Evolutionary conservation across 805 yeast species (phyloP).

Genomic region (Candida ipomoeae): DNA sequence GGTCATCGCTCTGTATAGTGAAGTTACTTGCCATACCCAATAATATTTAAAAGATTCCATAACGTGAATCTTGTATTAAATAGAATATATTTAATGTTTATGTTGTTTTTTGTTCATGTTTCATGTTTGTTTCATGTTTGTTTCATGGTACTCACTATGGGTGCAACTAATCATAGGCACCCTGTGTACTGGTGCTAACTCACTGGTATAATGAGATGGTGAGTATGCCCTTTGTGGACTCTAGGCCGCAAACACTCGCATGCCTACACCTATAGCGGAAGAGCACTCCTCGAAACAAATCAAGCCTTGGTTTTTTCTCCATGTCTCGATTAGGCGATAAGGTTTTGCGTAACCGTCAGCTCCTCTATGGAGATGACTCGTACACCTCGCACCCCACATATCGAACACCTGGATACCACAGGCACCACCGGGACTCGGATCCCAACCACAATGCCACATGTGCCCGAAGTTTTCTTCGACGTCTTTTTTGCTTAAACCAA

Average conservation of each 20-base stretch:
- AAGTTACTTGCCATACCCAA: too few relatives aligned
- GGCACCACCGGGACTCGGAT: background rate
- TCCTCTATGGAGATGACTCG: background rate
- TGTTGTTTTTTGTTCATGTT: background rate
- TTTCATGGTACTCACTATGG: background rate
- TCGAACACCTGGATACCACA: background rate
- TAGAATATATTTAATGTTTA: too few relatives aligned
- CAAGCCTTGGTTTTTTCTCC: background rate
- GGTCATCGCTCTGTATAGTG: background rate
- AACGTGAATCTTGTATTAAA: too few relatives aligned
- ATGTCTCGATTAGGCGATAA: conserved; percentile 4
- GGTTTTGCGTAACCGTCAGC: conserved; percentile 1
- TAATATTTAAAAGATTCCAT: too few relatives aligned
- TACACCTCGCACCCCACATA: background rate
- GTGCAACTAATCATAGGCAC: background rate
- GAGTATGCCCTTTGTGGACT: background rate
- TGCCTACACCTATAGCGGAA: background rate
- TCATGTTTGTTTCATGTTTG: background rate
- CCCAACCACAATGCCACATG: background rate
- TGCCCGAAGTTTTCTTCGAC: background rate
- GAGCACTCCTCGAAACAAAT: background rate
- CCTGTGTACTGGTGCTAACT: background rate
- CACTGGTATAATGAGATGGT: background rate
- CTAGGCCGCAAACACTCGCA: background rate
- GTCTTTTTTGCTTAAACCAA: background rate